Evolutionary conservation across 768 basidiomycete species (phyloP).

Genomic region (Rhizopogon vulgaris): DNA sequence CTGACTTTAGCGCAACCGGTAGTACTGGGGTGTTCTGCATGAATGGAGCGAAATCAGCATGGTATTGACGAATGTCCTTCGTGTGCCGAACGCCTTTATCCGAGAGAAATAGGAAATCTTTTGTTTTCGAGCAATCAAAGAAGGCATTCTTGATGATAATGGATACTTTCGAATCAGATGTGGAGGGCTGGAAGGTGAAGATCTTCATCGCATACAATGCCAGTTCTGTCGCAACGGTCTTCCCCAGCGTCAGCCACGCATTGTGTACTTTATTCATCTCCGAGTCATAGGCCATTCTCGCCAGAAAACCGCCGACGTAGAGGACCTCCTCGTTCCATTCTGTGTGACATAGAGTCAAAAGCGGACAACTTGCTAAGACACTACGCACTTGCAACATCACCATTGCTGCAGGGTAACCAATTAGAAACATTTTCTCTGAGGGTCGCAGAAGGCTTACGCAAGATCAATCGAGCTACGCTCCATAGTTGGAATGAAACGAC

Average conservation of each 20-base stretch:
- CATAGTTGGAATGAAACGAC: constrained; percentile 88
- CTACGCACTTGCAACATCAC: constrained; percentile 63
- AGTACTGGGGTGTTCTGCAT: constrained; percentile 68
- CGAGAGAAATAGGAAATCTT: constrained; percentile 67
- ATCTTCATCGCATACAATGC: constrained; percentile 75
- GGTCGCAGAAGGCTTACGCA: constrained; percentile 40
- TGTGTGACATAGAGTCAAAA: constrained; percentile 17
- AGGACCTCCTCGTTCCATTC: constrained; percentile 93
- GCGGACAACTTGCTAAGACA: neutral
- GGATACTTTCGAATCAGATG: constrained; percentile 74
- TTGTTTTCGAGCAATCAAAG: constrained; percentile 52
- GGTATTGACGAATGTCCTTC: constrained; percentile 62
- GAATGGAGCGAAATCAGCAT: constrained; percentile 59
- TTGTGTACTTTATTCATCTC: constrained; percentile 56
- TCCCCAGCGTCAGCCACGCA: constrained; percentile 14
- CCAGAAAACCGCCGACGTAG: constrained; percentile 72
- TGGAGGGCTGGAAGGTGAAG: constrained; percentile 82
- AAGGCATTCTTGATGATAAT: constrained; percentile 66
- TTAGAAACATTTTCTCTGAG: neutral
- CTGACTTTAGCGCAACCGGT: constrained; percentile 8
- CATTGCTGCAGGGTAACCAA: constrained; percentile 46
- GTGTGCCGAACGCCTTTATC: constrained; percentile 63
- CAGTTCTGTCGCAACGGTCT: neutral
- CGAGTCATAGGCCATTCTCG: constrained; percentile 77
- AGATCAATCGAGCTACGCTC: constrained; percentile 87